Evolutionary conservation across 495 filamentous ascomycete genomes (phyloP), one percentile per base, ranked within the genome.

Genomic region (Penicillium odoratum): DNA sequence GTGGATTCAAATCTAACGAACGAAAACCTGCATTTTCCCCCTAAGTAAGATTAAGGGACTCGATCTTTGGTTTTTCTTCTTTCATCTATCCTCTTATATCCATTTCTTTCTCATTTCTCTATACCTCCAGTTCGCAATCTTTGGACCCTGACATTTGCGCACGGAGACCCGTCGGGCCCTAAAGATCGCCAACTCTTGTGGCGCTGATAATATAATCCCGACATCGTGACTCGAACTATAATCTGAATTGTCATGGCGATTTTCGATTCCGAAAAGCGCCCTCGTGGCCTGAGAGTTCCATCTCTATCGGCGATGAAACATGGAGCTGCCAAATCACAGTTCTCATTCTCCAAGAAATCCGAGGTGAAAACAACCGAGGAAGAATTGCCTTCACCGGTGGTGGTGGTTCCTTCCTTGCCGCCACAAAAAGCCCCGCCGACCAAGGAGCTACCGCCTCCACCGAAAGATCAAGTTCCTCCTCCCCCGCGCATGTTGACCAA

Each of bases 211-310:
- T 43, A 30, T 44, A 25, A 4, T 13, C 26, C n/a, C n/a, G n/a
- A n/a, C n/a, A n/a, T n/a, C n/a, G n/a, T n/a, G n/a, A n/a, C n/a
- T n/a, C n/a, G n/a, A 44, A 36, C 8, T 10, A 25, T 21, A 21
- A 21, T 21, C 21, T 7, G 31, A 33, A 33, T 33, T 16, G 62
- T 31, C 25, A 75, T 76, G 72, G 72, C 74, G 5, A 68, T 75
- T 44, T 67, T 74, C 53, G 75, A 78, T 45, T 69, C 73, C 15
- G 75, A 75, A 29, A 75, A 74, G 40, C 72, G 73, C 51, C 66
- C 73, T 9, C 68, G 68, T 0, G 75, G 75, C 30, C 62, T 78
- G 48, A 72, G 75, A 47, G 64, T 77, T 10, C 72, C 73, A 0
- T 76, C 74, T 11, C 64, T 74, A 13, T 68, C 72, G 44, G 66